These are phyloP conservation scores for Maudiozyma humilis DNA, from an alignment of 1,139 yeast species.

Conservation along the genomic window DNA sequence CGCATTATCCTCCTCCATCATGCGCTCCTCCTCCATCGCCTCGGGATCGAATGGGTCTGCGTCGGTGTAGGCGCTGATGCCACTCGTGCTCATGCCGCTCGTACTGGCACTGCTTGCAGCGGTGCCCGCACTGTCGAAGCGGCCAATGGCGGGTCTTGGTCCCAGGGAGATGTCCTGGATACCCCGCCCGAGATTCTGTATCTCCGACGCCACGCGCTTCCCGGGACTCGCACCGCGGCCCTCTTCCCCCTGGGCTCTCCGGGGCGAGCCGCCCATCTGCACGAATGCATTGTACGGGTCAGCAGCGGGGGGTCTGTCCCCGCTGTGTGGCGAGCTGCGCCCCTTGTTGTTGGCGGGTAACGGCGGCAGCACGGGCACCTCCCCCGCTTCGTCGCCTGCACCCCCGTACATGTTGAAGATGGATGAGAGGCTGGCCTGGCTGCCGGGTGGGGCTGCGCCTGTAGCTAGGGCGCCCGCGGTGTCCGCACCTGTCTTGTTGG, in stretches of 20 bases:
- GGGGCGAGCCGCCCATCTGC: neutral
- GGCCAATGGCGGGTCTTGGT: neutral
- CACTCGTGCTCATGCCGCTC: neutral
- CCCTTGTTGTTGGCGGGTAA: neutral
- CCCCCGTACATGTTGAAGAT: constrained; percentile 4
- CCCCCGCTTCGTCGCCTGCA: neutral
- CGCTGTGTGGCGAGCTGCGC: no score
- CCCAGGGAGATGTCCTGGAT: neutral
- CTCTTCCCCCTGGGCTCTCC: no score
- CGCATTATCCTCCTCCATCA: constrained; percentile 10
- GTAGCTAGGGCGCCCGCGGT: neutral
- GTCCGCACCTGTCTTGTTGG: no score
- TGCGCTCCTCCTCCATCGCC: constrained; percentile 24
- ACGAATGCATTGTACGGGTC: constrained; percentile 3
- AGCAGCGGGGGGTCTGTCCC: neutral
- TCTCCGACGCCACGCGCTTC: neutral
- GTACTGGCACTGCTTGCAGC: neutral
- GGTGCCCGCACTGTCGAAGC: neutral
- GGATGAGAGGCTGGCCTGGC: neutral
- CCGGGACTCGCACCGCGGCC: neutral
- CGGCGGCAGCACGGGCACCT: no score
- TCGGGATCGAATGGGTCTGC: constrained; percentile 30
- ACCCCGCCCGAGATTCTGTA: constrained; percentile 2
- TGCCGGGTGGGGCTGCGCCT: neutral
- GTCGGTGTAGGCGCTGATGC: constrained; percentile 4